A percentile compares a stretch with the other conserved stretches of the same genome.
Conservation (phyloP, 2,329 filamentous ascomycete genomes). For the Endocalyx cinctus region DNA sequence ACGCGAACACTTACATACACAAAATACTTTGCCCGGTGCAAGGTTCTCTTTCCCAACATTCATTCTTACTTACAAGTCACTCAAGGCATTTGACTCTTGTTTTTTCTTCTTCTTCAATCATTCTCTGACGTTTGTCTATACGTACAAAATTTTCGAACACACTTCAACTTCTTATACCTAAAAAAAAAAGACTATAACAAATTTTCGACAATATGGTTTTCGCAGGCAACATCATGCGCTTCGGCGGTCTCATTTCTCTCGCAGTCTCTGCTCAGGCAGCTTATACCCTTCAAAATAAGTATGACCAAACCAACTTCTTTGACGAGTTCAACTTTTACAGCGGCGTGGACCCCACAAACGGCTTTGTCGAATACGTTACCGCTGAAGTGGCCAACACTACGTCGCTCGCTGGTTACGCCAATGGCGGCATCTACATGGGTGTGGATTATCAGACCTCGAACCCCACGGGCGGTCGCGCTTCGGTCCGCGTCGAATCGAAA, state of each 20-base stretch:
- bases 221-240: slow-evolving; percentile 12
- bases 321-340: slow-evolving; percentile 51
- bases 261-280: slow-evolving; percentile 16
- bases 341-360: slow-evolving; percentile 63
- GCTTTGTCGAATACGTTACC: slow-evolving; percentile 67
- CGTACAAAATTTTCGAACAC: no score
- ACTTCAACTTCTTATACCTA: no score
- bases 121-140: no score
- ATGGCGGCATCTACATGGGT: slow-evolving; percentile 61
- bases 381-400: slow-evolving; percentile 51
- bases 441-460: slow-evolving; percentile 59
- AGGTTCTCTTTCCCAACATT: no score
- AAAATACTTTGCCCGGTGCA: no score
- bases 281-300: slow-evolving; percentile 45
- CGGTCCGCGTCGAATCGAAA: slow-evolving; percentile 65
- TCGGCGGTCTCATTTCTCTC: slow-evolving; percentile 19
- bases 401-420: slow-evolving; percentile 53
- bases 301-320: slow-evolving; percentile 53
- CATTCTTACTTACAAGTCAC: no score
- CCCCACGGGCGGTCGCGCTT: slow-evolving; percentile 57
- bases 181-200: no score
- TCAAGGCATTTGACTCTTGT: no score
- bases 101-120: no score
- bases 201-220: no score
- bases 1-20: no score